Evolutionary conservation across 768 basidiomycete genomes (phyloP), one percentile per base, ranked within the genome.

Genomic region (Cystofilobasidium macerans): DNA sequence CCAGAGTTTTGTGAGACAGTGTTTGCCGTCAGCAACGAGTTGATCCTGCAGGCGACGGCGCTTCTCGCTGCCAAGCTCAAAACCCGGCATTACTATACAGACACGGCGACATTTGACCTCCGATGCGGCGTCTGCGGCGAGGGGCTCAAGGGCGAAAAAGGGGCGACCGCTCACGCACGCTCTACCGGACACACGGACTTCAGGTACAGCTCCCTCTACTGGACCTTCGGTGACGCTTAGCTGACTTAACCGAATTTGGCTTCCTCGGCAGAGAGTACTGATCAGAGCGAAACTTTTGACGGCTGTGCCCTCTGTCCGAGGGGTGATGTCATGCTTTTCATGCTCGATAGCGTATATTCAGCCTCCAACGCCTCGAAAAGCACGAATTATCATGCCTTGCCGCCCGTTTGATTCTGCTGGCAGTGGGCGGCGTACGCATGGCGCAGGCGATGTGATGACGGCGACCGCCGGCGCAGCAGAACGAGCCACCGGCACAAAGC

Each of bases 91-190:
- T 89, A 89, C 30, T 97, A 82, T 72, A 95, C 93, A 14, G 95
- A 97, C 75, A 93, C 88, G 5, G 76, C 87, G 48, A 94, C 88
- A 5, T 97, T 97, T 74, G 88, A 91, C 76, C 76, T 97, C 53
- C 86, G 85, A 72, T 94, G 90, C 74, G 84, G 91, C 79, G 87
- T 87, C 69, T 70, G 74, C 28, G 35, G 28, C 12, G 12, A 84
- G 71, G 91, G 89, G 0, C 77, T 98, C 70, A 93, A 86, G 71
- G 94, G 94, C 38, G 93, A 98, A 79, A 97, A 92, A 72, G 92
- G 85, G 68, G 94, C 94, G 1, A 83, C 88, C 40, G 82, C 82
- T 56, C 94, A 98, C 74, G 94, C 94, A 6, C 82, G 82, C 71
- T 79, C 84, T 75, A 95, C 91, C 0, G 90, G 93, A 0, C 93